Base-by-base conservation (phyloP, 139 green algal species). In the Chlamydomonas sp. region DNA sequence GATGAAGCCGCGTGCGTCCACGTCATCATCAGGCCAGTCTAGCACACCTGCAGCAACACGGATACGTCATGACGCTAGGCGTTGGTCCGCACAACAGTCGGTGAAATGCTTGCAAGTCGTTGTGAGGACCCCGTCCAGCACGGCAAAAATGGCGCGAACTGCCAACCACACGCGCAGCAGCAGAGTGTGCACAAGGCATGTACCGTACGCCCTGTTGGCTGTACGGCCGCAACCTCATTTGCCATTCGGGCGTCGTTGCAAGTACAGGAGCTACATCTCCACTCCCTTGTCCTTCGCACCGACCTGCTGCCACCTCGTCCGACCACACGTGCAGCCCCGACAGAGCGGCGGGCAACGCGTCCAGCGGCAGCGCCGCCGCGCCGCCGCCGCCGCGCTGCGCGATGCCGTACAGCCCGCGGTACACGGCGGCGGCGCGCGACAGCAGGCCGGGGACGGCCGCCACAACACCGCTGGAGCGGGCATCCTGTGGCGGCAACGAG, bases 311-410 rank as follows among this genome's bases (percentile, higher is more conserved):
- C 17, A 91, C 79, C 76, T 93, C 86, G 63, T 94, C 91, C 74
- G 91, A 66, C 91, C 91, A 94, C 17, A 90, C 88, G 16, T 89
- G 83, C 18, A 89, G n/a, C 4, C 91, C 91, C n/a, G 49, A 61
- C 63, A 94, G 72, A 10, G 89, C 89, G 63, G 84, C 86, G 31
- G 90, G 83, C 62, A 89, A 80, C 1, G 88, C 88, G 61, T 93
- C 91, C 60, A 91, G 91, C 0, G 91, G 91, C 61, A 94, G 83
- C 60, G 90, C 85, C 31, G 84, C 59, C 31, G 31, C 31, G 31
- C 31, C 31, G 31, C 31, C 31, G 18, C 91, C 91, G 16, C 63
- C 77, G 1, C 76, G 81, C 6, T 73, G 73, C 58, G 87, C 80
- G 2, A 84, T 66, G 57, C 87, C 88, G 78, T 89, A 88, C 85